Conservation (phyloP, 1,139 yeast species). For the Saccharomycopsis hybrid region DNA sequence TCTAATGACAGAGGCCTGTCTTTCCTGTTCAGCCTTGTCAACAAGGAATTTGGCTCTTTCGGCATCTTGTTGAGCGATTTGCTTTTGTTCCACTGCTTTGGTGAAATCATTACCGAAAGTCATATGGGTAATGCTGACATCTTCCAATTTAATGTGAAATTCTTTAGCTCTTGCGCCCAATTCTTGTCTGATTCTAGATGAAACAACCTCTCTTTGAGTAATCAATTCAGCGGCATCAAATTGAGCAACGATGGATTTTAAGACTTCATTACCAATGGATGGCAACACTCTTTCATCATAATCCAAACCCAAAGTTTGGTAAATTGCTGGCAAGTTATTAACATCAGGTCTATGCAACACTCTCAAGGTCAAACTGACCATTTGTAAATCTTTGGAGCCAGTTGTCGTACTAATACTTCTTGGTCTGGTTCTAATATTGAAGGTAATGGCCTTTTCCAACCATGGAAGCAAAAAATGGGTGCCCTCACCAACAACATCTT, state of each 20-base stretch:
- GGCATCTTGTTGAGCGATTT: constrained; percentile 98
- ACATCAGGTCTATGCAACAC: constrained; percentile 95
- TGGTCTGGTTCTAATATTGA: constrained; percentile 90
- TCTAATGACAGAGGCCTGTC: constrained; percentile 88
- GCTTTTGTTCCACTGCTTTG: constrained; percentile 97
- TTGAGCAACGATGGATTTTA: constrained; percentile 94
- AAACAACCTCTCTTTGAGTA: constrained; percentile 93
- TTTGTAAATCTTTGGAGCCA: constrained; percentile 95
- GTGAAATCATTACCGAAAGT: constrained; percentile 97
- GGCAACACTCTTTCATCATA: constrained; percentile 97
- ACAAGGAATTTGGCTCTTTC: constrained; percentile 94
- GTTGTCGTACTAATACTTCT: constrained; percentile 92
- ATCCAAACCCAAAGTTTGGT: constrained; percentile 87
- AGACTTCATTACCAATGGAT: constrained; percentile 92
- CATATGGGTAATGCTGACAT: constrained; percentile 97
- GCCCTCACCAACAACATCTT: constrained; percentile 87
- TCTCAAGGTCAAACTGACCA: constrained; percentile 87
- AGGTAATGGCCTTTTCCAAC: constrained; percentile 86
- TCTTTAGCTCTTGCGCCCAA: constrained; percentile 78
- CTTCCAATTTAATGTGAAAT: constrained; percentile 88
- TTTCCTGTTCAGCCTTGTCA: constrained; percentile 96
- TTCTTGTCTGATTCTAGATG: constrained; percentile 84
- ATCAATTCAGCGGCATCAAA: constrained; percentile 97
- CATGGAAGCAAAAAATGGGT: constrained; percentile 94
- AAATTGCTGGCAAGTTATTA: constrained; percentile 69